Base-by-base conservation (phyloP, 495 filamentous ascomycete species). In the Lindgomyces ingoldianus region DNA sequence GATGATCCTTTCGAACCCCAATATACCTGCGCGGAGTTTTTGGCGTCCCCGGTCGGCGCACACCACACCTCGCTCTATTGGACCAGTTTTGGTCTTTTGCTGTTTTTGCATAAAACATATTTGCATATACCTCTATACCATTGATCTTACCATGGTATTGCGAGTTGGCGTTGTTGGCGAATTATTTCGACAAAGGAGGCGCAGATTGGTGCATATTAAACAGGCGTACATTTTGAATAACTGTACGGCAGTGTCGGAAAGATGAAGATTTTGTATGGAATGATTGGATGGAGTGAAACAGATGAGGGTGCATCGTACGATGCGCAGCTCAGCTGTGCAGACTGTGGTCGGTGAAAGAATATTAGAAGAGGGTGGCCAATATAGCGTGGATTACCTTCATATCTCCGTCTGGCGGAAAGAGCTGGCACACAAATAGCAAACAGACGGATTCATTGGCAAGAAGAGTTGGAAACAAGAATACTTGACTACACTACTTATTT, bases 1-100 rank as follows among this genome's bases (percentile, higher is more conserved):
- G 51, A 47, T 16, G 25, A 50, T 36, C 26, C 16, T 36, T 56
- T 42, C 27, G 21, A 26, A n/a, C n/a, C 27, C 25, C 51, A 41
- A 63, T 57, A 58, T 45, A 57, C 44, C 53, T 45, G 62, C 51
- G 12, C 54, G 62, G 62, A 27, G 62, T 65, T 59, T 52, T 64
- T 63, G 62, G 62, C 30, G 60, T 41, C 54, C n/a, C 6, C 29
- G 60, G n/a, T n/a, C n/a, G n/a, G 52, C 26, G 57, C 51, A 53
- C 53, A 52, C 58, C 48, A 42, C 22, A 29, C 45, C 58, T 29
- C 18, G 19, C 29, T 44, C 50, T 44, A 29, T n/a, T 22, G 44
- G 57, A 36, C 19, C 27, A 44, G 3, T 19, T 36, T 21, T 11
- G 18, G 54, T 18, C 26, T 46, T 57, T n/a, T 21, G 16, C 25